Evolutionary conservation across 768 basidiomycete species (phyloP), one percentile per base, ranked within the genome.

Genomic region (Lactarius akahatsu): DNA sequence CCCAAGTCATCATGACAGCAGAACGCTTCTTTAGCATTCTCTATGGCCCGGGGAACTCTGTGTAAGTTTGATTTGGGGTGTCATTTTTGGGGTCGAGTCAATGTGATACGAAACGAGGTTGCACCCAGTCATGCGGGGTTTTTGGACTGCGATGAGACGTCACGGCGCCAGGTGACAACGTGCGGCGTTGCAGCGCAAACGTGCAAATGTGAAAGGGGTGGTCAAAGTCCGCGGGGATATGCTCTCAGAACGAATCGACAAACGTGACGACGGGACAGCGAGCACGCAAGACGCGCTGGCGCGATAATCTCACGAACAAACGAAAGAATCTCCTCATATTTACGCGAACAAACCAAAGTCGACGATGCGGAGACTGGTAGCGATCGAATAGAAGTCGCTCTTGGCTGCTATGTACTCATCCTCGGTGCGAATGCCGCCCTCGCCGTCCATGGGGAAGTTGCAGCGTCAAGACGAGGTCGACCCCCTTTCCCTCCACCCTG

Each of bases 381-480:
- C 82, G 16, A 90, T 81, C 2, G 74, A 68, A 18, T 82, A 73
- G 67, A 92, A 92, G 61, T 85, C 83, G 64, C 74, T 73, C 65
- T 76, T 74, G 43, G 80, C 81, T 16, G 71, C 73, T 66, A 74
- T 72, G 45, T 77, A 72, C 32, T 75, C 76, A 59, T 79, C 77
- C 66, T 76, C 72, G n/a, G 72, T 75, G 45, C 84, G 79, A 60
- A 77, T 80, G 18, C 78, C 80, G 63, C 83, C 81, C 18, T 76
- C 75, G 13, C 84, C 77, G 56, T 74, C 74, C 47, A 81, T 77
- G 36, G 96, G 96, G 26, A 91, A 82, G 76, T 96, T 98, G n/a
- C 73, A 89, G 88, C 20, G 91, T 90, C 67, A 92, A 82, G 34
- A 97, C 90, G 26, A 99, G 74, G 74, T 99, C 97, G 7, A 89